phyloP scores from a whole-genome alignment of 202 grass and related monocot species.

The Cymbopogon flexuosus region DNA sequence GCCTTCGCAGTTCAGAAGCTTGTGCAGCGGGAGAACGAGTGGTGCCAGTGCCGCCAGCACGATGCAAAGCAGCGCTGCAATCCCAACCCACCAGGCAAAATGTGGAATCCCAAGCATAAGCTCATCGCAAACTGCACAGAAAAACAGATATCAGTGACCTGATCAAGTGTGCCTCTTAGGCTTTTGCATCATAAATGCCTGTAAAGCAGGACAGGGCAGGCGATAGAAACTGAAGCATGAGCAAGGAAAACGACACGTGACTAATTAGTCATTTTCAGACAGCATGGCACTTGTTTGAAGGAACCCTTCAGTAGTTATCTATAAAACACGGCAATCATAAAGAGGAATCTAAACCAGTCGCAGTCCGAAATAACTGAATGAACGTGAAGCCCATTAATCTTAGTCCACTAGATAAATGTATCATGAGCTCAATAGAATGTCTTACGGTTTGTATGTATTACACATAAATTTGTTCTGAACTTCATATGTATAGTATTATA shows the following conservation, averaged over 20 bases:
- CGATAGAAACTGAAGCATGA: neutral
- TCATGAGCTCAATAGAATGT: neutral
- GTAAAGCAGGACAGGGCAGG: neutral
- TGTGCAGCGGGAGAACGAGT: constrained; percentile 46
- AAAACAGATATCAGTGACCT: neutral
- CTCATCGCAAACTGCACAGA: constrained; percentile 69
- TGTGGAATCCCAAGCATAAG: constrained; percentile 67
- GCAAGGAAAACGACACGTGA: neutral
- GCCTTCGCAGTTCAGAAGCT: constrained; percentile 33
- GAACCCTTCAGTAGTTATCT: neutral
- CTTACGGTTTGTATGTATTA: neutral
- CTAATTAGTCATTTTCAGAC: neutral
- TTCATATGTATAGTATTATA: neutral
- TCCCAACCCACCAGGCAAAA: constrained; percentile 71
- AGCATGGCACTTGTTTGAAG: too few relatives aligned
- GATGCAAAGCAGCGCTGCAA: constrained; percentile 60
- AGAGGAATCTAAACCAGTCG: neutral
- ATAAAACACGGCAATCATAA: neutral
- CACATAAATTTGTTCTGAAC: neutral
- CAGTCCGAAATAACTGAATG: neutral
- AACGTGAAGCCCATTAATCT: neutral
- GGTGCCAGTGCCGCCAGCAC: constrained; percentile 47
- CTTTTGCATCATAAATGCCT: neutral
- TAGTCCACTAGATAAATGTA: neutral
- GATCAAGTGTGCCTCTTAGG: neutral